Conservation (phyloP, 2,329 filamentous ascomycete species). For the Botryotinia convoluta region DNA sequence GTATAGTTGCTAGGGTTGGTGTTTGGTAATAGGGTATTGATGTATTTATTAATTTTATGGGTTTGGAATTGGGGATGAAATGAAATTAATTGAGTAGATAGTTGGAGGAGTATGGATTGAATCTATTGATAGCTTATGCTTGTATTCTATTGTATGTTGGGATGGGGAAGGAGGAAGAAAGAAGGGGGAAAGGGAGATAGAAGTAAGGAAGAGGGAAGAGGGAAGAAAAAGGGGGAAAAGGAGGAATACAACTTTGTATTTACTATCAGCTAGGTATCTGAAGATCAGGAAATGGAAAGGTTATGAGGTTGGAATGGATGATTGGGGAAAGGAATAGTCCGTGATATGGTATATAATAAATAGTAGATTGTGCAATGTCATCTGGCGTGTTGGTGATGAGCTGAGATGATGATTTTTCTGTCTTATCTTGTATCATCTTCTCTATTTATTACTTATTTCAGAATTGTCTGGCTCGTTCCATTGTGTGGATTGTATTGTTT, state of each 20-base stretch:
- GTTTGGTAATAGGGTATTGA: too few species aligned
- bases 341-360: background rate
- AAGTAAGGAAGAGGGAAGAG: too few species aligned
- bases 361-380: background rate
- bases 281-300: background rate
- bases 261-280: background rate
- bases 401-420: background rate
- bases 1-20: background rate
- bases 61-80: too few species aligned
- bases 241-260: background rate
- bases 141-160: background rate
- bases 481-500: rapidly evolving
- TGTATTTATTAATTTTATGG: background rate
- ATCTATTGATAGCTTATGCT: background rate
- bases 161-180: background rate
- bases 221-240: too few species aligned
- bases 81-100: background rate
- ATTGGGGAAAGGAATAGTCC: background rate
- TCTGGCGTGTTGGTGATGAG: background rate
- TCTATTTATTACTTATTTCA: background rate
- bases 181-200: background rate
- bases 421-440: background rate
- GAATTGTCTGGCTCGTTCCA: rapidly evolving
- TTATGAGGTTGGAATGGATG: too few species aligned
- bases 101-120: background rate